phyloP scores from a whole-genome alignment of 805 yeast species.

The Ogataea nonfermentans region DNA sequence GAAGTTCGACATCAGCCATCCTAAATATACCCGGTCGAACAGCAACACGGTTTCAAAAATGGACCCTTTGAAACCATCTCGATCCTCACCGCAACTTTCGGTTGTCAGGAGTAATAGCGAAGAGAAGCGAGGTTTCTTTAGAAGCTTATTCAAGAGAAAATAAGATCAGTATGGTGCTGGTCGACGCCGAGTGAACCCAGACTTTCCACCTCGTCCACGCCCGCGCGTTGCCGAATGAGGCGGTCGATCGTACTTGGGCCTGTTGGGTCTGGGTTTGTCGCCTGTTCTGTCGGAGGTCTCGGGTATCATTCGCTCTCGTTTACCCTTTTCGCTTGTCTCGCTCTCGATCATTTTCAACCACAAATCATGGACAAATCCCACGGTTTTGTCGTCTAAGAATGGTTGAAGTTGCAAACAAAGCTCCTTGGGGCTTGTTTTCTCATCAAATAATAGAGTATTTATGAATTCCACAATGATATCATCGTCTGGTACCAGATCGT shows the following conservation, averaged over 20 bases:
- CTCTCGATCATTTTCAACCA: slow-evolving; percentile 36
- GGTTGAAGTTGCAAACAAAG: slow-evolving; percentile 44
- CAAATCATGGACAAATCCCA: slow-evolving; percentile 39
- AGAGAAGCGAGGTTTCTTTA: slow-evolving; percentile 22
- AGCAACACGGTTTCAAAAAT: background rate
- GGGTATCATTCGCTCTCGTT: slow-evolving; percentile 1
- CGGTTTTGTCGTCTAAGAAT: slow-evolving; percentile 43
- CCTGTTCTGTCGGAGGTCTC: background rate
- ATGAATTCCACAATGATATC: slow-evolving; percentile 47
- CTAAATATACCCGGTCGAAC: slow-evolving; percentile 16
- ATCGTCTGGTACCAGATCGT: slow-evolving; percentile 46
- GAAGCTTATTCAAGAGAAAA: slow-evolving; percentile 19
- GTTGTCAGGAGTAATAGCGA: slow-evolving; percentile 4
- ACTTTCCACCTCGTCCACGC: background rate
- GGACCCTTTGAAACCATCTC: slow-evolving; percentile 6
- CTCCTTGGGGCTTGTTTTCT: slow-evolving; percentile 38
- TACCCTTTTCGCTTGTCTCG: slow-evolving; percentile 7
- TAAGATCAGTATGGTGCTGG: slow-evolving; percentile 2
- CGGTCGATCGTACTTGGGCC: no score
- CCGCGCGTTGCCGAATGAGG: background rate
- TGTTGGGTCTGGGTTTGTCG: background rate
- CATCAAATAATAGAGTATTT: slow-evolving; percentile 40
- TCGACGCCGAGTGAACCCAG: background rate
- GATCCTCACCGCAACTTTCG: slow-evolving; percentile 1
- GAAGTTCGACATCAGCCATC: slow-evolving; percentile 24